Percentiles rank a stretch among this genome's conserved stretches.
These are phyloP conservation scores for Alternaria rosae DNA, from an alignment of 2,329 filamentous ascomycete genomes.

Conservation along the genomic window DNA sequence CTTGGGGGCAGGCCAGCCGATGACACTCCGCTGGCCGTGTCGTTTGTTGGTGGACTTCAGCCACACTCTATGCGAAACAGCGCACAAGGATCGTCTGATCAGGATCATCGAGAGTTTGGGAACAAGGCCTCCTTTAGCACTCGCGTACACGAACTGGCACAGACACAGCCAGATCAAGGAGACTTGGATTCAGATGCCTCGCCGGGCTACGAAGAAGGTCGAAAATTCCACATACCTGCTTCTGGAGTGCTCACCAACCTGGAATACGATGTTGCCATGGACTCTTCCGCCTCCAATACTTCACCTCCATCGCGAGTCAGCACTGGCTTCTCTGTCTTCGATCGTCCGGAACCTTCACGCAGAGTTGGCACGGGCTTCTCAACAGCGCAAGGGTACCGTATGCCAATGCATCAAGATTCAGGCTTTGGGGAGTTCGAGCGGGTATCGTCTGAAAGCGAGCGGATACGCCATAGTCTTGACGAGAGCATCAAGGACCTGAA, in stretches of 20 bases:
- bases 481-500: conserved; percentile 28
- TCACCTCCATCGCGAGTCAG: conserved; percentile 33
- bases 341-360: conserved; percentile 22
- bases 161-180: conserved; percentile 17
- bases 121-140: conserved; percentile 46
- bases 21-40: conserved; percentile 35
- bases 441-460: conserved; percentile 32
- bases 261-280: conserved; percentile 41
- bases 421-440: conserved; percentile 38
- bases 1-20: conserved; percentile 33
- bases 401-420: conserved; percentile 47
- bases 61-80: conserved; percentile 17
- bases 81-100: conserved; percentile 14
- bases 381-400: conserved; percentile 31
- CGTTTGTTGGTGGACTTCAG: conserved; percentile 30
- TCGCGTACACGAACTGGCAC: conserved; percentile 41
- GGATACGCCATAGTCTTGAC: conserved; percentile 36
- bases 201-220: conserved; percentile 16
- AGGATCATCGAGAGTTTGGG: conserved; percentile 25
- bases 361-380: conserved; percentile 30
- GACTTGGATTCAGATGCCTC: conserved; percentile 6
- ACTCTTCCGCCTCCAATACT: conserved; percentile 35
- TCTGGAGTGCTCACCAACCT: conserved; percentile 37
- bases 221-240: conserved; percentile 25
- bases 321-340: conserved; percentile 39